phyloP scores from a whole-genome alignment of 192 early-diverging fungal species.

The Dissophora ornata region DNA sequence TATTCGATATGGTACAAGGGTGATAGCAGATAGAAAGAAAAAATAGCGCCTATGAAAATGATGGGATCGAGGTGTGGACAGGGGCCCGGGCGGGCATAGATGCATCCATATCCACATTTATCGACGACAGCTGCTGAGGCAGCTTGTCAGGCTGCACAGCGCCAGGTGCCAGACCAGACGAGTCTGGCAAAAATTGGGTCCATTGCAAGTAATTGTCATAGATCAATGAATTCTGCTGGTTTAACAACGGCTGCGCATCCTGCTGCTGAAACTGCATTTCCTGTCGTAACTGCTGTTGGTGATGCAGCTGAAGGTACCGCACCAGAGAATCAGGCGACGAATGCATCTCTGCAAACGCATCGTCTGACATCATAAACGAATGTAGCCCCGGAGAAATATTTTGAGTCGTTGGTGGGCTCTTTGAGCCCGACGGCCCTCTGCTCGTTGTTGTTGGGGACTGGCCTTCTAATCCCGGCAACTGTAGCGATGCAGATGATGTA shows the following conservation, averaged over 20 bases:
- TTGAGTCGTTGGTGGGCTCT: conserved; percentile 23
- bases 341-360: conserved; percentile 35
- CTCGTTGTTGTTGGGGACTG: neutral
- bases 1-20: neutral
- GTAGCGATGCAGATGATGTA: neutral
- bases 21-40: neutral
- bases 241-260: conserved; percentile 43
- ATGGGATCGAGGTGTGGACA: conserved; percentile 15
- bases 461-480: conserved; percentile 1
- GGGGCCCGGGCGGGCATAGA: neutral
- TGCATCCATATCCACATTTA: conserved; percentile 36
- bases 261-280: conserved; percentile 32
- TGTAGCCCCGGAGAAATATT: conserved; percentile 36
- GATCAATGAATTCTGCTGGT: conserved; percentile 48
- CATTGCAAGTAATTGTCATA: conserved; percentile 48
- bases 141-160: conserved; percentile 3
- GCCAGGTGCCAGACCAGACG: neutral
- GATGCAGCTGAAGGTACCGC: conserved; percentile 44
- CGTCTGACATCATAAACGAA: conserved; percentile 50
- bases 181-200: conserved; percentile 8
- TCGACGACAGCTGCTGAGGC: conserved; percentile 19
- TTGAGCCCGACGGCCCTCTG: conserved; percentile 1
- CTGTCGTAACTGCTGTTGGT: conserved; percentile 31
- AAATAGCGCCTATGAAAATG: conserved; percentile 14
- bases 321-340: conserved; percentile 29